A percentile compares a stretch with the other conserved stretches of the same genome.
These are phyloP conservation scores for Sporothrix luriei DNA, from an alignment of 2,329 filamentous ascomycete species.

Conservation along the genomic window DNA sequence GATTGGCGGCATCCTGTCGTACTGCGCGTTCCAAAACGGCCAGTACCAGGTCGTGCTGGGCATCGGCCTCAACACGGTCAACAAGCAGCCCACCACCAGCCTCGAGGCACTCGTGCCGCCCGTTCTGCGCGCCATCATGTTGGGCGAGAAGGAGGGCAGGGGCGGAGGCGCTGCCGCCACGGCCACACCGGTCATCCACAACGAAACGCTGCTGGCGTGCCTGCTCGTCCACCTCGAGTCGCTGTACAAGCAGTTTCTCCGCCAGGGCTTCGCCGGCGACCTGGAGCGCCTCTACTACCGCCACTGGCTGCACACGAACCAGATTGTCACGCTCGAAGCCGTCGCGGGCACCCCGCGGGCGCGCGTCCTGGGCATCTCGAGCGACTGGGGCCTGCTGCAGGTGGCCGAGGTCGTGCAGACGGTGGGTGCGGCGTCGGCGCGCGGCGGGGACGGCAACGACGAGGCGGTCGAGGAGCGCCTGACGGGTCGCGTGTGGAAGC, in stretches of 20 bases:
- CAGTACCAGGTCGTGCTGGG: constrained; percentile 85
- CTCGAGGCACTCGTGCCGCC: constrained; percentile 70
- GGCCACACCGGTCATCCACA: constrained; percentile 59
- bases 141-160: too few relatives aligned
- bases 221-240: constrained; percentile 78
- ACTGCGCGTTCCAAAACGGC: constrained; percentile 75
- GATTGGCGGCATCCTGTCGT: constrained; percentile 89
- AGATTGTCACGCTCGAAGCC: constrained; percentile 72
- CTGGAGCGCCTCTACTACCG: constrained; percentile 78
- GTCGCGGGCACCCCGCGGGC: constrained; percentile 71
- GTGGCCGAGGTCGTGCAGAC: constrained; percentile 79
- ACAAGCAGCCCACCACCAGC: constrained; percentile 82
- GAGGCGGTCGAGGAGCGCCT: constrained; percentile 56
- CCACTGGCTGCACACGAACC: constrained; percentile 82
- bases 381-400: constrained; percentile 85
- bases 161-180: constrained; percentile 31
- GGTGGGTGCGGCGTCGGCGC: constrained; percentile 6
- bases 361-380: constrained; percentile 80
- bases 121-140: constrained; percentile 41
- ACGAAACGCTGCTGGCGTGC: constrained; percentile 79
- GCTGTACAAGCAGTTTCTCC: constrained; percentile 74
- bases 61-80: constrained; percentile 82
- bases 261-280: constrained; percentile 70
- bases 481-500: constrained; percentile 76
- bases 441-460: constrained; percentile 1